phyloP scores from a whole-genome alignment of 192 early-diverging fungal genomes.

The Coemansia sp. region DNA sequence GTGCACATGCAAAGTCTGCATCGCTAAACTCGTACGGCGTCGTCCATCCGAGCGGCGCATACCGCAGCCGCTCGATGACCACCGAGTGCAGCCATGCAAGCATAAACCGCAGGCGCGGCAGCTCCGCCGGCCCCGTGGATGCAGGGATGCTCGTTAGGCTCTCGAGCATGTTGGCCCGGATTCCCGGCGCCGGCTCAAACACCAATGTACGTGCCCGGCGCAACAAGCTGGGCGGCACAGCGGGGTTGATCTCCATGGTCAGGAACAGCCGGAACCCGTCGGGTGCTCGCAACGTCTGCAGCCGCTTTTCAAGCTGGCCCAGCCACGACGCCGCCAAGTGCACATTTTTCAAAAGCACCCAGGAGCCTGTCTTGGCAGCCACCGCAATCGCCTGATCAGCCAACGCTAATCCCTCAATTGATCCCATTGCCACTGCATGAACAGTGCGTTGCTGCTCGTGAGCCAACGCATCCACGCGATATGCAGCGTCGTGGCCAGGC shows the following conservation, averaged over 20 bases:
- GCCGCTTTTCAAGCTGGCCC: constrained; percentile 89
- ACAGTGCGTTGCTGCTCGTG: constrained; percentile 59
- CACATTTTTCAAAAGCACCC: constrained; percentile 99
- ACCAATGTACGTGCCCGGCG: constrained; percentile 87
- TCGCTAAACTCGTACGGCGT: constrained; percentile 98
- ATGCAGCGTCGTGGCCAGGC: constrained; percentile 94
- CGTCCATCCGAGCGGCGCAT: constrained; percentile 97
- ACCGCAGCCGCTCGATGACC: constrained; percentile 92
- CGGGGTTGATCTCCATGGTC: constrained; percentile 97
- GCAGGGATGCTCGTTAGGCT: constrained; percentile 55
- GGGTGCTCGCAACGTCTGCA: constrained; percentile 83
- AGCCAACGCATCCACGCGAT: constrained; percentile 90
- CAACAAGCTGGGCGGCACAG: constrained; percentile 89
- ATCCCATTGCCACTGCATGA: constrained; percentile 95
- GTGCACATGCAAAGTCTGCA: constrained; percentile 89
- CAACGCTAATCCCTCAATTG: constrained; percentile 84
- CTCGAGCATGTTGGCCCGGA: constrained; percentile 89
- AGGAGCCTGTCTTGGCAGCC: constrained; percentile 80
- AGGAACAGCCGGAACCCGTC: constrained; percentile 90
- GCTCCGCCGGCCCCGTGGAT: constrained; percentile 71
- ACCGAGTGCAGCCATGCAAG: constrained; percentile 96
- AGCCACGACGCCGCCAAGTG: constrained; percentile 95
- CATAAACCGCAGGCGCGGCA: constrained; percentile 87
- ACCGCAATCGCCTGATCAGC: constrained; percentile 87
- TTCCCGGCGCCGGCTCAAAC: constrained; percentile 95